phyloP scores from a whole-genome alignment of 1,284 basidiomycete species.

The Cutaneotrichosporon sp. region DNA sequence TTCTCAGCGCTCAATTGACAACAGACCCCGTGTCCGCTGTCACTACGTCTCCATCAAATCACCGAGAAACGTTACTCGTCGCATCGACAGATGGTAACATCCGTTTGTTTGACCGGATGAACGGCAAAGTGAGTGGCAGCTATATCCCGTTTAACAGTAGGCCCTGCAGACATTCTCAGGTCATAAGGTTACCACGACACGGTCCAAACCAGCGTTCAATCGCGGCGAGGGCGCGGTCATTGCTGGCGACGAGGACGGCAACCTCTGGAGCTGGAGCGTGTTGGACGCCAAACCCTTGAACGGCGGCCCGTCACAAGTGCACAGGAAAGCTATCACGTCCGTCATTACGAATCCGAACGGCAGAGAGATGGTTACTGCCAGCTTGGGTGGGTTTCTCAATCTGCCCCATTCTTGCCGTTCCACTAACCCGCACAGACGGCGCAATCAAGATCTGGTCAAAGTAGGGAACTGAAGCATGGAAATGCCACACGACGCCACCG shows the following conservation, averaged over 20 bases:
- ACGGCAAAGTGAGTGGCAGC: conserved; percentile 57
- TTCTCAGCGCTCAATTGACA: neutral
- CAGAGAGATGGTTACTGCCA: conserved; percentile 77
- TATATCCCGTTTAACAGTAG: neutral
- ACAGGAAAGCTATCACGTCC: conserved; percentile 64
- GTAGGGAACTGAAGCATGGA: neutral
- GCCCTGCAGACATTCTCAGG: conserved; percentile 79
- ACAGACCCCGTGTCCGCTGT: conserved; percentile 75
- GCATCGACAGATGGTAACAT: conserved; percentile 77
- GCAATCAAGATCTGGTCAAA: conserved; percentile 38
- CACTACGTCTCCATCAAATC: conserved; percentile 56
- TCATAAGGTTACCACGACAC: conserved; percentile 49
- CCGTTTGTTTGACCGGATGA: conserved; percentile 76
- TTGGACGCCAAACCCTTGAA: conserved; percentile 66
- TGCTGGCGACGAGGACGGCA: conserved; percentile 83
- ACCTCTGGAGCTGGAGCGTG: conserved; percentile 86
- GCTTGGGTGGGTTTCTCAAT: conserved; percentile 54
- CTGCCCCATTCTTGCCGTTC: too few species aligned
- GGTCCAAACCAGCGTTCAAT: conserved; percentile 67
- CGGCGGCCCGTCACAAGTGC: conserved; percentile 64
- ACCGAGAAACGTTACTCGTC: conserved; percentile 69
- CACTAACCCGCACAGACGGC: conserved; percentile 26
- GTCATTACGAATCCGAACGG: conserved; percentile 55
- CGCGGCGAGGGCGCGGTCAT: conserved; percentile 75
- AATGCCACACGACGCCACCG: neutral